Base-by-base conservation (phyloP, 768 basidiomycete genomes). In the Suillus decipiens region DNA sequence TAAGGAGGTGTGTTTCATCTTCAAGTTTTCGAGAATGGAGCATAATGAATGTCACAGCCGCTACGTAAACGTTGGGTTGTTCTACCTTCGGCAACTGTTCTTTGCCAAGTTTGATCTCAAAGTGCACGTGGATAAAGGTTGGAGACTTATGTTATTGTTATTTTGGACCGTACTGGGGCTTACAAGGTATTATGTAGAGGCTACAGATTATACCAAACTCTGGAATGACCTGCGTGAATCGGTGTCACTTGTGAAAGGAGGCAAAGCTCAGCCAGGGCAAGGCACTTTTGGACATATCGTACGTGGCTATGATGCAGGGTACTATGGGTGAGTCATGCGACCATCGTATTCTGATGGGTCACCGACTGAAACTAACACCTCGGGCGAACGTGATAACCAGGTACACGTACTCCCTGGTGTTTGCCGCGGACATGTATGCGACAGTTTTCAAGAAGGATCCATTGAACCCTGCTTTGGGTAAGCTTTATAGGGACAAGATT, bases 381-480 rank as follows among this genome's bases (percentile, higher is more conserved):
- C 1, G 61, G 57, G 39, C 5, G 19, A 56, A 39, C 22, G 24
- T 17, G 47, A 31, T 53, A 33, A 14, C 11, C 50, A 70, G 89
- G 79, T 90, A 84, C 76, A 89, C 87, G 3, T 95, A 92, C 67
- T 91, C 89, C 15, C 81, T 91, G 19, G 83, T 84, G 37, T 86
- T 86, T 69, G 81, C 84, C 0, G 74, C 80, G 36, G 86, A 86
- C 74, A 86, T 85, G 84, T 86, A 83, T 65, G 75, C 84, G 31
- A 89, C 91, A 1, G 84, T 95, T n/a, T 95, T 95, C 79, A 88
- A 90, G 70, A 78, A 80, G 37, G 89, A 91, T 69, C 92, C 92
- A n/a, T 79, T 95, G 61, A 85, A 89, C 70, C 86, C 89, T 1
- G 77, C 73, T 31, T 83, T 85, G 17, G 92, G 93, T 5, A 78